phyloP scores from a whole-genome alignment of 1,284 basidiomycete species.

The Xerocomus minutiporus region DNA sequence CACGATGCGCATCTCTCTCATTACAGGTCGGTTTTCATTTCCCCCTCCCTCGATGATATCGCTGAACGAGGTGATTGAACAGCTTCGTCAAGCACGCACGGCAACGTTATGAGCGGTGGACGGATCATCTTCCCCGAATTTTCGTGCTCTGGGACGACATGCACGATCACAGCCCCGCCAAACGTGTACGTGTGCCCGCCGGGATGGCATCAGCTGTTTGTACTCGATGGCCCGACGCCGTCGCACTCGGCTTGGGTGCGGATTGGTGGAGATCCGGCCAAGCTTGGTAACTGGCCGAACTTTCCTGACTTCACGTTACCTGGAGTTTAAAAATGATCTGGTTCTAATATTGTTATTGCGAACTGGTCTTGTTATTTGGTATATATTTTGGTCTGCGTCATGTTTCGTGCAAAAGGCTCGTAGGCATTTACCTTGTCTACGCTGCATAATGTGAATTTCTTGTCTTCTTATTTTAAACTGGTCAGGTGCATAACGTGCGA shows the following conservation, averaged over 20 bases:
- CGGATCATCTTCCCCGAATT: slow-evolving; percentile 68
- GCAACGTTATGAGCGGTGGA: slow-evolving; percentile 65
- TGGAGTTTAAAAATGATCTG: slow-evolving; percentile 31
- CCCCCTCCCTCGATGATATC: neutral
- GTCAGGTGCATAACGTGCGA: no score
- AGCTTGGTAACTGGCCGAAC: slow-evolving; percentile 65
- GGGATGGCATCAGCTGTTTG: slow-evolving; percentile 70
- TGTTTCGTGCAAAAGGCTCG: no score
- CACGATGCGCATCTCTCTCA: slow-evolving; percentile 59
- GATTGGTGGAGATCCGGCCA: slow-evolving; percentile 66
- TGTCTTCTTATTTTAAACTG: no score
- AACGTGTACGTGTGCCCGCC: slow-evolving; percentile 65
- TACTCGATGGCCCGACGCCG: slow-evolving; percentile 71
- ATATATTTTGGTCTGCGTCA: no score
- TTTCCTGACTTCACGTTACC: slow-evolving; percentile 60
- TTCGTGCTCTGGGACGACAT: slow-evolving; percentile 55
- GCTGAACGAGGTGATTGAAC: neutral
- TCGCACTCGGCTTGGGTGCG: slow-evolving; percentile 68
- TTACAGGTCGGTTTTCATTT: slow-evolving; percentile 43
- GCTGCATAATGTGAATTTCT: no score
- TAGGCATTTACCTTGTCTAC: no score
- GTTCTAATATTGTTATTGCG: no score
- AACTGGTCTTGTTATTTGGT: no score
- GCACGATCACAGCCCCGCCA: slow-evolving; percentile 66
- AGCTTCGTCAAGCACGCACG: slow-evolving; percentile 74